Evolutionary conservation across 202 grass and related monocot genomes (phyloP), one percentile per base, ranked within the genome.

Genomic region (Brachypodium distachyon): DNA sequence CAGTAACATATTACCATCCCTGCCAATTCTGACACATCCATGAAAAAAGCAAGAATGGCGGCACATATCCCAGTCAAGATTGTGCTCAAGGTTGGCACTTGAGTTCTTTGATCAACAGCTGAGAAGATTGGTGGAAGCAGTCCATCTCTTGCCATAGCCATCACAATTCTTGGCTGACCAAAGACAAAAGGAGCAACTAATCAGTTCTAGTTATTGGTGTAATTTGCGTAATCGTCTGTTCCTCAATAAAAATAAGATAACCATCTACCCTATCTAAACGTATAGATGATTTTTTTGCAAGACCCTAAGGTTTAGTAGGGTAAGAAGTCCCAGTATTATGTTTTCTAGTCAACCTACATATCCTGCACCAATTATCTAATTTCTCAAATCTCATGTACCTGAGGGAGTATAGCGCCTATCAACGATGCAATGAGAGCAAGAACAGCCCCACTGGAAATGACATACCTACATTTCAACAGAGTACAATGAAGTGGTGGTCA

Each of bases 71-170:
- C 94, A 42, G 91, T 84, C 82, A 90, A 76, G 33, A 97, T 40
- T 61, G 91, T 97, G 76, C 94, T 91, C 42, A 87, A 86, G 44
- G 81, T 92, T 57, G 88, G 91, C 29, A 97, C 87, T 88, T 93
- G 86, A 34, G 91, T 97, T 19, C 53, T 68, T 41, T 49, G 68
- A 83, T 87, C 80, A 62, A 97, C 86, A 63, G 66, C 71, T 61
- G 91, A 88, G 63, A 97, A 97, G 16, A 93, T 71, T 55, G 86
- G 63, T 12, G 91, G 90, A 73, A 91, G 75, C 62, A 97, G 80
- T 49, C 94, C 91, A 81, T 97, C 91, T 88, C 94, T 91, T 71
- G 91, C 88, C 94, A 97, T 93, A 63, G 94, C 94, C 94, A 97
- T 92, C 64, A 90, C 85, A 52, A 97, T 97, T 80, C 94, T 85